Conservation (phyloP, 306 rosid species). For the Abrus precatorius region DNA sequence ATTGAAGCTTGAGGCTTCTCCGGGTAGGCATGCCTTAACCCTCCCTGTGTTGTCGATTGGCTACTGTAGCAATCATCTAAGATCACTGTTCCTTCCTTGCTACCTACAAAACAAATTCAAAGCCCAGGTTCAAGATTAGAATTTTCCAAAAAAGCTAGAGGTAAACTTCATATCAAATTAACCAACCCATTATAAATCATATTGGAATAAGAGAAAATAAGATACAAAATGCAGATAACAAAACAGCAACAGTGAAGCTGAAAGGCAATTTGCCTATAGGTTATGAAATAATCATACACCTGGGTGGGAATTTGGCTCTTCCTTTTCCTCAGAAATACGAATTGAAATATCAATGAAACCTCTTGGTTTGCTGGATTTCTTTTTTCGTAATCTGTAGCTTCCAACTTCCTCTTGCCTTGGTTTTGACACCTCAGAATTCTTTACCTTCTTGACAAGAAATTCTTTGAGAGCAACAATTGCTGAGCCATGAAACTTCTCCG, state of each 20-base stretch:
- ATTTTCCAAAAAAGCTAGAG: neutral
- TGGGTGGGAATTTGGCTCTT: constrained; percentile 56
- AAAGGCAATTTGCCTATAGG: neutral
- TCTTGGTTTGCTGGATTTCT: constrained; percentile 69
- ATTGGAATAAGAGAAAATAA: neutral
- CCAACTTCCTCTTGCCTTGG: constrained; percentile 64
- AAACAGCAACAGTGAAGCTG: constrained; percentile 20
- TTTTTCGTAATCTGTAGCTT: constrained; percentile 76
- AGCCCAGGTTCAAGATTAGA: constrained; percentile 15
- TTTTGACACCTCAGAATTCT: constrained; percentile 55
- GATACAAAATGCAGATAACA: constrained; percentile 28
- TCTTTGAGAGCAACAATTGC: constrained; percentile 68
- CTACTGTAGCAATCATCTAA: constrained; percentile 50
- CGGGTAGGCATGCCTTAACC: constrained; percentile 50
- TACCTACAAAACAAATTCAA: constrained; percentile 51
- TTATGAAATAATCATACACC: constrained; percentile 56
- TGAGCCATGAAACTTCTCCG: constrained; percentile 79
- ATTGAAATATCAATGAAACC: constrained; percentile 79
- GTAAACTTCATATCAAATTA: constrained; percentile 24
- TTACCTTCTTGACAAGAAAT: constrained; percentile 67
- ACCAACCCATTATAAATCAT: constrained; percentile 3
- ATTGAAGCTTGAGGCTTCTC: constrained; percentile 53
- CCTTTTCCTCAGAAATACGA: constrained; percentile 60
- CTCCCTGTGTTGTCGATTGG: constrained; percentile 55
- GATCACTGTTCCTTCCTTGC: constrained; percentile 53